Evolutionary conservation across 371 early-diverging fungal species (phyloP), one percentile per base, ranked within the genome.

Genomic region (Zopfochytrium polystomum): DNA sequence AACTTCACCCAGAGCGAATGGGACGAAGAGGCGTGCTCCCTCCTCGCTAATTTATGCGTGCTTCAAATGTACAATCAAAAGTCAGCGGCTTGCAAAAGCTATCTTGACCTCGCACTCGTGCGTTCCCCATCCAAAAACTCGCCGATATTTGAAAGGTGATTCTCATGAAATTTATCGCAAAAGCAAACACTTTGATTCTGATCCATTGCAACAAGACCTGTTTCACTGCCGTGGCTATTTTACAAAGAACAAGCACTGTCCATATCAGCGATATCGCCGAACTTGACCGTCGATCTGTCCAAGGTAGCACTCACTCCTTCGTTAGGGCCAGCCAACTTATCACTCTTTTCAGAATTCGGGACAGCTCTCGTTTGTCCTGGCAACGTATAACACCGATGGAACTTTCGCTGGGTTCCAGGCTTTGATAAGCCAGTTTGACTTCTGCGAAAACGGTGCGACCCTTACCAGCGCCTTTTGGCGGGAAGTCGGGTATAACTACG

Each of bases 141-240:
- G 59, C 9, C 18, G 42, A 9, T 45, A 33, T 32, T 63, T 58
- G 20, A 31, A 29, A 9, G 32, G 32, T 9, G 30, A 11, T 4
- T 9, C 23, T 62, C 13, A 46, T 62, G 26, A 42, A 53, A 45
- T 9, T 47, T 52, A 46, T 2, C 4, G 20, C 7, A 47, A 13
- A 2, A 34, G 20, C 43, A 25, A 11, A 0, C 7, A 18, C 33
- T 46, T 32, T 29, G 11, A 2, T 7, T 9, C 1, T 34, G 15
- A 15, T 29, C 15, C 18, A 35, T 15, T 2, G 27, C 0, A 23
- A 13, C 3, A 52, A 72, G 74, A 22, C 71, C 69, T 5, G 34
- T 63, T 25, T 67, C 67, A 27, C 30, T 76, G 62, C 79, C 79
- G 25, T 76, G 79, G 77, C 60, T 79, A 4, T 74, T 68, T 51